Conservation (phyloP, 257 asterid genomes). For the Petunia secreta region DNA sequence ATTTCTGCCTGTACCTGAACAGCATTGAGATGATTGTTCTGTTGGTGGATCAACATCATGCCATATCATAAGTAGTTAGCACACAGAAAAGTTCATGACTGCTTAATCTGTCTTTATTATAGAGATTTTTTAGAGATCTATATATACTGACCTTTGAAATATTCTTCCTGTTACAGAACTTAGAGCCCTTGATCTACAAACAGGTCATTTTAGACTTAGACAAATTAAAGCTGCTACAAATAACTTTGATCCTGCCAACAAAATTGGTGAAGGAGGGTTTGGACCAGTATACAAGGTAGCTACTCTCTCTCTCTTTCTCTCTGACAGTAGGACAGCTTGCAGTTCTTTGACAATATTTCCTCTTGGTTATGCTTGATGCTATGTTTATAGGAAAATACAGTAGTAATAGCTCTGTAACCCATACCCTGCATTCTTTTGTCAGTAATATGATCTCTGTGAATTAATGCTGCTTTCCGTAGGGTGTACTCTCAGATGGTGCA, state of each 20-base stretch:
- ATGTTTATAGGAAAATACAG: background rate
- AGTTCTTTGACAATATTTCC: background rate
- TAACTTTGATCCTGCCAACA: conserved; percentile 45
- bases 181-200: conserved; percentile 47
- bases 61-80: background rate
- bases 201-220: conserved; percentile 49
- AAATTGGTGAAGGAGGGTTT: conserved; percentile 59
- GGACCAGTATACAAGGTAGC: conserved; percentile 54
- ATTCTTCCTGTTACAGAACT: conserved; percentile 37
- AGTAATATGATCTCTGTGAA: conserved; percentile 18
- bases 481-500: conserved; percentile 43
- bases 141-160: background rate
- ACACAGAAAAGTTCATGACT: background rate
- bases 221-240: conserved; percentile 50
- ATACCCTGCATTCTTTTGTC: background rate
- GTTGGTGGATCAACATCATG: conserved; percentile 10
- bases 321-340: background rate
- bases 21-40: conserved; percentile 19
- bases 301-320: conserved; percentile 7
- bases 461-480: conserved; percentile 31
- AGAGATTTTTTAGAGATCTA: background rate
- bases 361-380: background rate
- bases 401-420: background rate
- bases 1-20: background rate
- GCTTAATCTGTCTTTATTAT: conserved; percentile 11